Conservation (phyloP, 495 filamentous ascomycete species). For the Chaetomium fimeti region DNA sequence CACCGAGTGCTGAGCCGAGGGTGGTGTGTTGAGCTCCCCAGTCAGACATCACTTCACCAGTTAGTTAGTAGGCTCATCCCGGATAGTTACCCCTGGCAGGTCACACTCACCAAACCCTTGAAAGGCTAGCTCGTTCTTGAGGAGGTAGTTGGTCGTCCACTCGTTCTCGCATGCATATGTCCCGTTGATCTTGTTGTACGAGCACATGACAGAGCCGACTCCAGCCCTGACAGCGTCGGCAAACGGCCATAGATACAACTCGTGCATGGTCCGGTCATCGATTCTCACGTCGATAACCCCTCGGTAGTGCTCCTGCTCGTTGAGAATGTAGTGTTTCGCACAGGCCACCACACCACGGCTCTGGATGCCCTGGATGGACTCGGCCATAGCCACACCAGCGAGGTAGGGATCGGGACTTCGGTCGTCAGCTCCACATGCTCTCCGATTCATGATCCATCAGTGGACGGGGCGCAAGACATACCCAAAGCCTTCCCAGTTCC, state of each 20-base stretch:
- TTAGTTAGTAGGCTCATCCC: not conserved
- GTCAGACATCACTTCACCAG: constrained; percentile 5
- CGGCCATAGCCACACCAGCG: constrained; percentile 7
- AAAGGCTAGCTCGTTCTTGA: constrained; percentile 11
- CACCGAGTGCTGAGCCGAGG: not conserved
- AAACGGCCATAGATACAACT: constrained; percentile 16
- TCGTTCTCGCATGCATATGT: constrained; percentile 6
- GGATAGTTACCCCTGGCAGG: not conserved
- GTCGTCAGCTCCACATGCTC: not conserved
- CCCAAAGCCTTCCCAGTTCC: constrained; percentile 10
- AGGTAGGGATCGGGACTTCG: constrained; percentile 7
- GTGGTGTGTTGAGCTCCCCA: constrained; percentile 5
- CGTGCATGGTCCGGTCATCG: constrained; percentile 11
- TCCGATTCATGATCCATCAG: not conserved
- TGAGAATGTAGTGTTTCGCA: constrained; percentile 10
- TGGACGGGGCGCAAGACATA: not conserved
- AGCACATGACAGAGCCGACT: constrained; percentile 5
- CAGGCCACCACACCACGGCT: not conserved
- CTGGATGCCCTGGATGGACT: constrained; percentile 11
- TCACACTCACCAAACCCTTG: constrained; percentile 4
- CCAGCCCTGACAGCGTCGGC: constrained; percentile 2
- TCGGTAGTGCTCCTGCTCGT: constrained; percentile 4
- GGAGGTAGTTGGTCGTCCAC: constrained; percentile 3
- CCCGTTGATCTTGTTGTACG: constrained; percentile 13
- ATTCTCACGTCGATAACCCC: not conserved